A percentile compares a stretch with the other conserved stretches of the same genome.
Conservation (phyloP, 495 filamentous ascomycete species). For the Podospora comata region DNA sequence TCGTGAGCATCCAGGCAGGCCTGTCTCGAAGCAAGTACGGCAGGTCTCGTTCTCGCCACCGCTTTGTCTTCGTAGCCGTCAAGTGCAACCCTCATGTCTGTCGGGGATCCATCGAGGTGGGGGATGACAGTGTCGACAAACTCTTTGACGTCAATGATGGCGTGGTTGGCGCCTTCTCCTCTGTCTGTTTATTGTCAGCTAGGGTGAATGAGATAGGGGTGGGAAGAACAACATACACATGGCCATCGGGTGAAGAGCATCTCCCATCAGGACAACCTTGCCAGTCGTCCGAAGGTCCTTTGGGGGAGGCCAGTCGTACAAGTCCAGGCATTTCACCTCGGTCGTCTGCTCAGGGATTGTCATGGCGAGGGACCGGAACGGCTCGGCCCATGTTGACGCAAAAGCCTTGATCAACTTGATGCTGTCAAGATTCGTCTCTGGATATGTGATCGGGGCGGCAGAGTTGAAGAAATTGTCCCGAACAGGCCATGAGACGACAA, state of each 20-base stretch:
- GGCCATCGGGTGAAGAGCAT: slow-evolving; percentile 62
- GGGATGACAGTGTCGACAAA: slow-evolving; percentile 26
- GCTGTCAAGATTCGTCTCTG: slow-evolving; percentile 39
- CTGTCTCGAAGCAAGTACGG: slow-evolving; percentile 54
- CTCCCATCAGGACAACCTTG: slow-evolving; percentile 53
- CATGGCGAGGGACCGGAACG: slow-evolving; percentile 49
- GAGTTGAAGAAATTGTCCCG: slow-evolving; percentile 28
- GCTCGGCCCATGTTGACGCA: slow-evolving; percentile 53
- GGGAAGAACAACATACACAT: slow-evolving; percentile 49
- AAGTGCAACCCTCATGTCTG: slow-evolving; percentile 35
- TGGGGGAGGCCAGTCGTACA: slow-evolving; percentile 55
- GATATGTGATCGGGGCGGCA: slow-evolving; percentile 34
- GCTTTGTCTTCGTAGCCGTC: slow-evolving; percentile 51
- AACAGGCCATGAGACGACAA: slow-evolving; percentile 53
- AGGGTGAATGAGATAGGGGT: not conserved
- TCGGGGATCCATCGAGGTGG: not conserved
- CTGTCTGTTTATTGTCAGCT: slow-evolving; percentile 31
- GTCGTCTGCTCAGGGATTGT: slow-evolving; percentile 46
- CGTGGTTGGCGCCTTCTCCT: slow-evolving; percentile 46
- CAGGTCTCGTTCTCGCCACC: slow-evolving; percentile 47
- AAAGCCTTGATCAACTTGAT: slow-evolving; percentile 52
- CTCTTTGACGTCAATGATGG: slow-evolving; percentile 40
- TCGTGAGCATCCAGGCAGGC: slow-evolving; percentile 65
- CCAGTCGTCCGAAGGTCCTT: slow-evolving; percentile 31
- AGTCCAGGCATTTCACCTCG: slow-evolving; percentile 48